phyloP scores from a whole-genome alignment of 441 rosid genomes.

The Corymbia calophylla region DNA sequence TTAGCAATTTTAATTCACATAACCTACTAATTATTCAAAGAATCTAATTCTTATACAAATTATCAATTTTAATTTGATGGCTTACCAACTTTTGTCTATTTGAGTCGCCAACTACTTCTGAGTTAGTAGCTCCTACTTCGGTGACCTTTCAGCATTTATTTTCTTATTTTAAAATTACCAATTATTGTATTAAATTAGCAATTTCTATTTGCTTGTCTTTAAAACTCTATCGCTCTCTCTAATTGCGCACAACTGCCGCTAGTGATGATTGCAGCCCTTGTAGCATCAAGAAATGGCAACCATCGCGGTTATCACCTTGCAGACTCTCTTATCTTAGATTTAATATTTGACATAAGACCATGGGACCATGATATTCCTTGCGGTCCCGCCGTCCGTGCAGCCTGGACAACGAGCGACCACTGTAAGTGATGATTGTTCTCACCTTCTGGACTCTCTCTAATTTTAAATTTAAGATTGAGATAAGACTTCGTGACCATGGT shows the following conservation, averaged over 20 bases:
- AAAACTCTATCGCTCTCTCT: neutral
- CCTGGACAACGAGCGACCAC: neutral
- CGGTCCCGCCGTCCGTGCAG: rapidly evolving
- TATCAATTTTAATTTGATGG: neutral
- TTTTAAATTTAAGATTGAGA: neutral
- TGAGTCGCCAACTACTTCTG: neutral
- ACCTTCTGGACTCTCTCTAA: neutral
- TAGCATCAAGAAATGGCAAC: neutral
- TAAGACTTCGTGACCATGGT: neutral
- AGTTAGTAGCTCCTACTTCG: neutral
- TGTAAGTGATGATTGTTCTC: no score
- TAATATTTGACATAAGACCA: neutral
- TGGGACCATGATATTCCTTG: neutral
- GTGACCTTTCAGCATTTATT: neutral
- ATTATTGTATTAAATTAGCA: neutral
- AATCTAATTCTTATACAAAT: neutral
- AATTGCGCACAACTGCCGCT: neutral
- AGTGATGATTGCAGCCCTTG: neutral
- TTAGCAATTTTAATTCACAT: neutral
- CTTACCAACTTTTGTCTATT: neutral
- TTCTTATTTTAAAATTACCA: neutral
- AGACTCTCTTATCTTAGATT: neutral
- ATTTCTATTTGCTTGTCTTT: neutral
- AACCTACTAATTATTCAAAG: neutral
- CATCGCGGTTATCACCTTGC: neutral